phyloP scores from a whole-genome alignment of 2,329 filamentous ascomycete species.

The Fusarium siculi region DNA sequence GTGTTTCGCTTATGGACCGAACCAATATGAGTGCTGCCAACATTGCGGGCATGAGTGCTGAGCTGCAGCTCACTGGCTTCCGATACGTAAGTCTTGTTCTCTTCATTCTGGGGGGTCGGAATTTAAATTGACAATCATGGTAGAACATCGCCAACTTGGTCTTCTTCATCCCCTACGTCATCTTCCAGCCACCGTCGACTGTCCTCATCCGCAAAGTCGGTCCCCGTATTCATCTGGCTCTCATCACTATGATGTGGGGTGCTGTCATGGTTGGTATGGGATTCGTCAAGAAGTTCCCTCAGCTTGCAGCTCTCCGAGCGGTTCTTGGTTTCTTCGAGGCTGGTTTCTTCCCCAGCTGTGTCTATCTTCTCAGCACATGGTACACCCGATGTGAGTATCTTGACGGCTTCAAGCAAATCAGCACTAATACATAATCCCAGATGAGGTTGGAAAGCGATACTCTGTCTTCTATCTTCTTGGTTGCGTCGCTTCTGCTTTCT shows the following conservation, averaged over 20 bases:
- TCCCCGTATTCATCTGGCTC: constrained; percentile 64
- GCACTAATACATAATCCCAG: constrained; percentile 46
- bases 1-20: constrained; percentile 80
- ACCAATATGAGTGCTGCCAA: constrained; percentile 79
- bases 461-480: constrained; percentile 76
- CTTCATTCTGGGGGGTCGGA: too few species aligned
- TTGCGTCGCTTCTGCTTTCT: constrained; percentile 72
- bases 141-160: constrained; percentile 74
- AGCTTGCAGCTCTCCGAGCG: constrained; percentile 65
- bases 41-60: constrained; percentile 71
- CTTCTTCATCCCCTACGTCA: constrained; percentile 79
- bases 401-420: accelerated
- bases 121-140: constrained; percentile 3
- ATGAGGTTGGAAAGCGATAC: constrained; percentile 76
- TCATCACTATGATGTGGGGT: constrained; percentile 69
- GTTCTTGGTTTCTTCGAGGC: constrained; percentile 73
- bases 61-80: constrained; percentile 58
- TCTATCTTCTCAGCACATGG: constrained; percentile 80
- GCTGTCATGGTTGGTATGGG: constrained; percentile 72
- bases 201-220: constrained; percentile 75
- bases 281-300: constrained; percentile 63
- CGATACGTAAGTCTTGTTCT: constrained; percentile 53
- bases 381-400: constrained; percentile 69
- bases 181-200: constrained; percentile 78
- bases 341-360: constrained; percentile 77